Base-by-base conservation (phyloP, 495 filamentous ascomycete species). In the Hamigera avellanea region DNA sequence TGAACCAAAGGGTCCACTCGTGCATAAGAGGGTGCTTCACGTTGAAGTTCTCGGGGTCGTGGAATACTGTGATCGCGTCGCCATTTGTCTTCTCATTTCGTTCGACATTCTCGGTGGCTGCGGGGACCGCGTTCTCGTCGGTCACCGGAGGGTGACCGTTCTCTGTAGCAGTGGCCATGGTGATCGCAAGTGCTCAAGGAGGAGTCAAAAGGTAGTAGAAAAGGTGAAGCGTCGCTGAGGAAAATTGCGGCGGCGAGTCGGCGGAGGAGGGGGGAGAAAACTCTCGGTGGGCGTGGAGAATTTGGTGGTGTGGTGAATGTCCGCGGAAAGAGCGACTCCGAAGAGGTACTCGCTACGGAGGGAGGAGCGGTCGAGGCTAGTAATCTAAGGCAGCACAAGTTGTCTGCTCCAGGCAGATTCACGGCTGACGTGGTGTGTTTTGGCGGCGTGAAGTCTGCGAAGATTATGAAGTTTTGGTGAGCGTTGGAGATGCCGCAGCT, bases 1-100 rank as follows among this genome's bases (percentile, higher is more conserved):
- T 98, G 67, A 96, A 98, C 91, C 91, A 98, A 34, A 98, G 68
- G 14, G 93, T 96, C 91, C 91, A 98, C 50, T 82, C 79, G 64
- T 94, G 80, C 74, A 91, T 86, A 34, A 98, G 67, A 27, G 87
- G 88, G 57, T 98, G 91, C 69, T 96, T 96, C 55, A 95, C 88
- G 53, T 93, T 96, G 74, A 98, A 98, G 69, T 95, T 93, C 35
- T 95, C 83, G 34, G 86, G 78, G 65, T 95, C 81, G 58, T 98
- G 86, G 69, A 98, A 96, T 39, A 98, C 87, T 17, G 91, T 96
- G 48, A 94, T 62, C 14, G 75, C 64, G 42, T 86, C 76, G 19
- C 59, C 59, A 36, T 63, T 61, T 33, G 43, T 50, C 37, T 61
- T 45, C 14, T 57, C 51, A 17, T 50, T 53, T 52, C 57, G 50